Evolutionary conservation across 495 filamentous ascomycete species (phyloP).

Genomic region (Parmelia sp.): DNA sequence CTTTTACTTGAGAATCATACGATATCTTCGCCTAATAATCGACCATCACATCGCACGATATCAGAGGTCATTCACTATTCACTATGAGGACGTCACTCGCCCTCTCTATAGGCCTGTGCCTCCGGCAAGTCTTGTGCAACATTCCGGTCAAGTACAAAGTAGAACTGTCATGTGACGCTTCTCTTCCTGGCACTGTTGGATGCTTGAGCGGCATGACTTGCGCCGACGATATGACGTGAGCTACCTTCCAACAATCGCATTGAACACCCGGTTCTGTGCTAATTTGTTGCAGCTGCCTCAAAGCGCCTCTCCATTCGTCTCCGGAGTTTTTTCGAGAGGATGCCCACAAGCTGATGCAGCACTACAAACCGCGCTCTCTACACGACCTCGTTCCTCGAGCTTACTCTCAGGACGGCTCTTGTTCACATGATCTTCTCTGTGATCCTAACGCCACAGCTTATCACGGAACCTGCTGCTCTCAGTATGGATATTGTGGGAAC

Average conservation of each 20-base stretch:
- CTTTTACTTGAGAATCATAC: neutral
- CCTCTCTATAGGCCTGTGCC: neutral
- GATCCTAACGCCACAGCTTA: constrained; percentile 14
- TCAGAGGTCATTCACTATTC: neutral
- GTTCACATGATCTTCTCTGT: constrained; percentile 32
- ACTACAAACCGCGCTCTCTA: constrained; percentile 15
- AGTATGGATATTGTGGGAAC: constrained; percentile 33
- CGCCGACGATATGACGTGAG: constrained; percentile 26
- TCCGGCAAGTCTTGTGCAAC: constrained; percentile 26
- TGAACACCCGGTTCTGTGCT: neutral
- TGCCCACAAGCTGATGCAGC: constrained; percentile 8
- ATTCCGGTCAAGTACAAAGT: constrained; percentile 37
- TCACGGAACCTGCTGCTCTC: constrained; percentile 13
- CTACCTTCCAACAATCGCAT: neutral
- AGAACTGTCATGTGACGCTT: constrained; percentile 31
- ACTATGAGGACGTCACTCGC: constrained; percentile 6
- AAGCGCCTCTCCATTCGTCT: constrained; percentile 20
- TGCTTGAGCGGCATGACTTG: constrained; percentile 39
- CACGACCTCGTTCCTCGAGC: constrained; percentile 20
- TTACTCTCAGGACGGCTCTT: constrained; percentile 32
- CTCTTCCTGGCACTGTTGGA: constrained; percentile 24
- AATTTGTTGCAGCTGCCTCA: constrained; percentile 21
- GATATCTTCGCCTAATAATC: neutral
- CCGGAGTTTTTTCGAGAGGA: constrained; percentile 25
- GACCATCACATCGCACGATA: neutral